phyloP scores from a whole-genome alignment of 2,329 filamentous ascomycete species.

The Phialophora tarda region DNA sequence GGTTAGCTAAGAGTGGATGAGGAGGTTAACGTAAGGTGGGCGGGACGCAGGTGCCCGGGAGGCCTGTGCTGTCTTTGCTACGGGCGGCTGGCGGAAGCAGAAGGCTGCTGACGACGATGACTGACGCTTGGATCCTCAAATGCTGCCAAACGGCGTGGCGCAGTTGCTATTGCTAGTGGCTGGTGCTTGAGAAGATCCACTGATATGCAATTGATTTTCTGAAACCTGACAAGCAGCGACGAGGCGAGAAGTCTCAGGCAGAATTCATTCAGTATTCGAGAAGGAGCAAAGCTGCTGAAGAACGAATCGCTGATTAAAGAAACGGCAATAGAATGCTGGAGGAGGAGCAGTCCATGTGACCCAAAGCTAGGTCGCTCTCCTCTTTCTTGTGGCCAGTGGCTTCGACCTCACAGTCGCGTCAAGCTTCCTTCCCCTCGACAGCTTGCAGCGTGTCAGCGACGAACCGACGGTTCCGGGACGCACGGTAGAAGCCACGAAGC shows the following conservation, averaged over 20 bases:
- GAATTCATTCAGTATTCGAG: not conserved
- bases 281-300: not conserved
- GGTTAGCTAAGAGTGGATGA: slow-evolving; percentile 25
- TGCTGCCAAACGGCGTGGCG: slow-evolving; percentile 24
- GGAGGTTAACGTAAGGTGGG: slow-evolving; percentile 2
- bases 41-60: slow-evolving; percentile 9
- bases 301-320: slow-evolving; percentile 2
- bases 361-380: slow-evolving; percentile 4
- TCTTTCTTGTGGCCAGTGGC: not conserved
- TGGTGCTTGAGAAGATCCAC: slow-evolving; percentile 18
- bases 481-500: not conserved
- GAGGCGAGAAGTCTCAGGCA: not conserved
- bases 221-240: not conserved
- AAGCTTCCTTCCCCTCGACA: slow-evolving; percentile 4
- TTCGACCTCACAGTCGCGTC: slow-evolving; percentile 4
- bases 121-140: not conserved
- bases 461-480: slow-evolving; percentile 12
- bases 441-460: slow-evolving; percentile 18
- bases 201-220: slow-evolving; percentile 5
- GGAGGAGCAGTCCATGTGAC: slow-evolving; percentile 20
- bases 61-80: slow-evolving; percentile 14
- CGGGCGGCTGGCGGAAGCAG: slow-evolving; percentile 20
- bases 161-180: slow-evolving; percentile 24
- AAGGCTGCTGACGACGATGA: slow-evolving; percentile 21
- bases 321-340: slow-evolving; percentile 5